Percentiles rank a stretch among this genome's conserved stretches.
Evolutionary conservation across 345 rosid species (phyloP).

Genomic region (Salix purpurea): DNA sequence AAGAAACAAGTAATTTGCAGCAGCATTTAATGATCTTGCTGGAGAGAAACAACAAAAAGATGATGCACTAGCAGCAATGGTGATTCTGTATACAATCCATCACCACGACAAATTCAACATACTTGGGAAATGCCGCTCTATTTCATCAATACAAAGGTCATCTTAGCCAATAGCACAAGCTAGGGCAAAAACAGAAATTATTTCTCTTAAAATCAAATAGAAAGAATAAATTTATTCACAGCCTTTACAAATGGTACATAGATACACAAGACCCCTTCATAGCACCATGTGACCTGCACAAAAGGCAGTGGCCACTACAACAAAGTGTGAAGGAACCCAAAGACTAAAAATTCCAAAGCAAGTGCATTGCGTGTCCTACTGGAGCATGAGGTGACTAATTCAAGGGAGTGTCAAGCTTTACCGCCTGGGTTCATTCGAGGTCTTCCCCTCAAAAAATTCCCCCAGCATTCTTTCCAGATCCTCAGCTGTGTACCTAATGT

Average conservation of each 20-base stretch:
- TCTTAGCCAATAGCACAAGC: not conserved
- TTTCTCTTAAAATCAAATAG: not conserved
- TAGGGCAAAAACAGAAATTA: not conserved
- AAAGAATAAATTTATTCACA: not conserved
- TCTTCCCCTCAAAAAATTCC: constrained; percentile 91
- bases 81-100: not conserved
- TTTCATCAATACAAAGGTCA: not conserved
- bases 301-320: not conserved
- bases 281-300: not conserved
- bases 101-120: not conserved
- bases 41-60: not conserved
- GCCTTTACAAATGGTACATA: not conserved
- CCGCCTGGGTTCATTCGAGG: constrained; percentile 61
- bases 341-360: not conserved
- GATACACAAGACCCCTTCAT: not conserved
- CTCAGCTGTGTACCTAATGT: constrained; percentile 73
- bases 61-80: not conserved
- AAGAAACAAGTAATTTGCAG: no score
- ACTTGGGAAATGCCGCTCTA: not conserved
- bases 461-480: constrained; percentile 91
- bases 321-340: not conserved
- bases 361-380: not conserved
- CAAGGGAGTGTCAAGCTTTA: constrained; percentile 9
- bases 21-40: not conserved
- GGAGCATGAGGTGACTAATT: not conserved